Base-by-base conservation (phyloP, 208 protist genomes). In the Leishmania tropica region DNA sequence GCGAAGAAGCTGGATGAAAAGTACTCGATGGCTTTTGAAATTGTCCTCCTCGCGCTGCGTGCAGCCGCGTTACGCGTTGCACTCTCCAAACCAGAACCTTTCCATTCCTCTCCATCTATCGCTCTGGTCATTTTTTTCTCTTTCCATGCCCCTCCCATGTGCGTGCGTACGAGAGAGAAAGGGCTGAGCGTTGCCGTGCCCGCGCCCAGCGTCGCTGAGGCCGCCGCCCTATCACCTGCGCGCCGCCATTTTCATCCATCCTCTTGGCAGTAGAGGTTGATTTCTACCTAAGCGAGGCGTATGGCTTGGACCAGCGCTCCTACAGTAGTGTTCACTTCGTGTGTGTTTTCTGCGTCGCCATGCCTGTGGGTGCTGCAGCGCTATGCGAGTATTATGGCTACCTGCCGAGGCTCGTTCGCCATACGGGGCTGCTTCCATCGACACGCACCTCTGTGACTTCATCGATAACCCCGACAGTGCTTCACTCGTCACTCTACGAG, bases 311-410 rank as follows among this genome's bases (percentile, higher is more conserved):
- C 15, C 37, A 19, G 47, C 6, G 5, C 72, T 13, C 45, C 15
- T 76, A 54, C 5, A 40, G 51, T 11, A 17, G 53, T 76, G 48
- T 8, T 40, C 28, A 11, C 68, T 78, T 48, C 75, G 40, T 47
- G n/a, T 8, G 54, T 78, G 21, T 40, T 47, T n/a, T 10, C 11
- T 71, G 24, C 42, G 21, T 28, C 40, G 37, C 15, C 42, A 79
- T 79, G 60, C 3, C 62, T 72, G 37, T 47, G 24, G 60, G 47
- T 42, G 47, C 60, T 53, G 45, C 73, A 15, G 79, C 81, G 11
- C 64, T 45, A 10, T 90, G 89, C 68, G 87, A 91, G 64, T 93
- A 90, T 56, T 90, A 91, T 76, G 89, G 87, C 37, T 81, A 75
- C 48, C 45, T 91, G 56, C 85, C 85, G 35, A 83, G 72, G 31